Evolutionary conservation across 148 eudicot species (phyloP), one percentile per base, ranked within the genome.

Genomic region (Diospyros lotus): DNA sequence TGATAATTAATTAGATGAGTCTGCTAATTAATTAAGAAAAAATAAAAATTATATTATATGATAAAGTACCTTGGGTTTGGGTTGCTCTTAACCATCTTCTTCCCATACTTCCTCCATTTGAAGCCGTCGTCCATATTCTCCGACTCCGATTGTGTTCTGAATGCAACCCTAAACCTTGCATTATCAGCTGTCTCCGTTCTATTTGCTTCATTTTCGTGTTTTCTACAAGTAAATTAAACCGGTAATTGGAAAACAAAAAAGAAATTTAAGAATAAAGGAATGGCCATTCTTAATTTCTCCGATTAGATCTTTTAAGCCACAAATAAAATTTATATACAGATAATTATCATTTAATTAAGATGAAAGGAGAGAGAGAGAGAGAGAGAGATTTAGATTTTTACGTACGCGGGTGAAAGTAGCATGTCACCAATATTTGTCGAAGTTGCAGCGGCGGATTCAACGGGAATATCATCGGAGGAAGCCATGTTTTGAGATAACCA

Each of bases 81-180:
- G 85, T 85, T 91, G 79, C 87, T 86, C 74, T 91, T 91, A 61
- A 91, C 96, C 96, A 79, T 91, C 87, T 91, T 91, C 72, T 91
- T 91, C 6, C 96, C 96, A 64, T 89, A 91, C 68, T 91, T 91
- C 81, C 93, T 82, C 93, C 96, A 91, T 71, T 87, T 91, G 71
- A 77, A 91, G n/a, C 96, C 96, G 69, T 91, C 93, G 66, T 89
- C 85, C 4, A 91, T 84, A 15, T 86, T 80, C 73, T 91, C 96
- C 43, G 80, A 54, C 79, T 86, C 89, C 4, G 93, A 87, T 79
- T 79, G 81, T 63, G 88, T 91, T 80, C 75, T 82, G 78, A 91
- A 86, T 51, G 93, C 93, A 78, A 89, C 78, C 66, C 83, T 84
- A 28, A 28, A 28, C 28, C 28, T 28, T 28, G 28, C 28, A 28